Base-by-base conservation (phyloP, 306 rosid species). In the Mimosa bimucronata region DNA sequence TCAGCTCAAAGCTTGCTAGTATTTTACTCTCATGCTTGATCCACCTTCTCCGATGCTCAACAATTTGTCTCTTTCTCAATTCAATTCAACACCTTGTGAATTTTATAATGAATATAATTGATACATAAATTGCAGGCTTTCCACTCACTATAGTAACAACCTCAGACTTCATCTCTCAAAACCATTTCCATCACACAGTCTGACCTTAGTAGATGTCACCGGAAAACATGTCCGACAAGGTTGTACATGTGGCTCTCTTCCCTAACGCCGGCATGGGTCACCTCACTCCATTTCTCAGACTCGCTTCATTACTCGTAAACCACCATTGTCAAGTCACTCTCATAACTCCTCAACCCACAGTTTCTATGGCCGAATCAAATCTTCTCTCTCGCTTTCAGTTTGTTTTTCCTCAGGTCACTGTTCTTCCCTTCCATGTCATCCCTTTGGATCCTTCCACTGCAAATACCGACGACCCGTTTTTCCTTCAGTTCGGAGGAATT, bases 221-320 rank as follows among this genome's bases (percentile, higher is more conserved):
- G 29, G 65, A 6, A 52, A 73, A 55, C 65, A 52, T 73, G 73
- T 67, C 73, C 38, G 42, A 16, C 29, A 16, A 74, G 30, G 9
- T 7, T 73, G 37, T 52, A 23, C 93, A 92, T 31, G 79, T 88
- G 4, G 89, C 87, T 45, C 83, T 92, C 15, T 81, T 90, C 42
- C 92, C 91, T 18, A 83, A 83, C 31, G 84, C 94, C 7, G 89
- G 93, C 28, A 86, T 92, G 86, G 93, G 92, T 5, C 97, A 88
- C 31, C 77, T 88, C 0, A 85, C 86, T 3, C 90, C 89, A 46
- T 85, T 86, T 42, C 91, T 85, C 1, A 73, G 87, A n/a, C 82
- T 87, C 0, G 92, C 90, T 0, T 16, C 88, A 0, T 0, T 44
- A 28, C 91, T 90, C 31, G n/a, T 65, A 66, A 77, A 61, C 15